Evolutionary conservation across 352 stramenopile species (phyloP), one percentile per base, ranked within the genome.

Genomic region (Pythium sukuiense): DNA sequence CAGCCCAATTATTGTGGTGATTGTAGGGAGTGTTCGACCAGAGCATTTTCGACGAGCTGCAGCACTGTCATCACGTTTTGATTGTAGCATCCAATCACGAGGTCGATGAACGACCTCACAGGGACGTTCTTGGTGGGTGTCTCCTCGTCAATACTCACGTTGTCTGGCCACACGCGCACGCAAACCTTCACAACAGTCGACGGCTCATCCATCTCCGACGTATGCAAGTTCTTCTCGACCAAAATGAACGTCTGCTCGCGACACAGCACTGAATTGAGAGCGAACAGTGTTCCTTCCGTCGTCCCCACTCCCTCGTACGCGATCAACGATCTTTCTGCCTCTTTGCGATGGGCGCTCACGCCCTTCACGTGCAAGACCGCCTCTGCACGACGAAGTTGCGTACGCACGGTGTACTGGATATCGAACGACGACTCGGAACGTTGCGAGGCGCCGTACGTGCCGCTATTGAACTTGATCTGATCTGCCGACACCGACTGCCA

Each of bases 171-270:
- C 18, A 59, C 6, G 5, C 52, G 60, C 2, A 61, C 12, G 20
- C 35, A 60, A 16, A 39, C 29, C 35, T 55, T 67, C 7, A 67
- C 41, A 3, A 55, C 18, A 1, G 60, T 60, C n/a, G 49, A 55
- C 35, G 20, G 49, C 24, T 61, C 35, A 16, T 61, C 55, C 20
- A 24, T 53, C 20, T 61, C 35, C 9, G 67, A 69, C 32, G 69
- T 74, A 43, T 79, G 79, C 45, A 90, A 84, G 24, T 79, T 73
- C 7, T 80, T 74, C 81, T 79, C 88, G 12, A 86, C 68, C 26
- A 27, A 61, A 39, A 59, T 33, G 29, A 43, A 65, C 3, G 46
- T 49, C 3, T 6, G 27, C 13, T 65, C 59, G 6, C 24, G 33
- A 13, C 20, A 59, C 2, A 37, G 4, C 24, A 59, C 50, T 2